Evolutionary conservation across 2,329 filamentous ascomycete genomes (phyloP), one percentile per base, ranked within the genome.

Genomic region (Diaporthe caulivora): DNA sequence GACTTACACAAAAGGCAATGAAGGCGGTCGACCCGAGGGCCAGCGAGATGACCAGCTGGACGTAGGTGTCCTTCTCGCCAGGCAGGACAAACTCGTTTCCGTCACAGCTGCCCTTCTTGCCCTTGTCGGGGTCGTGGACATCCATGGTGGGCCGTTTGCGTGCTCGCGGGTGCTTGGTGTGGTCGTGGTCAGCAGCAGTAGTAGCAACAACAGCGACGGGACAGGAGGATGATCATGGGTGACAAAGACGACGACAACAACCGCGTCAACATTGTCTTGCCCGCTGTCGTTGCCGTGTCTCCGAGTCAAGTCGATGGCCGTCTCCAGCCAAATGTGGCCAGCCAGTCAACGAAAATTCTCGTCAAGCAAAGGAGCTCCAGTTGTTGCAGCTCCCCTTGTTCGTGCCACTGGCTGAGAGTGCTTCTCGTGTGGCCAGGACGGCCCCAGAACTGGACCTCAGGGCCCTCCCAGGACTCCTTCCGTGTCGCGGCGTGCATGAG

Each of bases 31-130:
- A 76, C 42, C 94, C 95, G 47, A 97, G 86, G 7, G 88, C 84
- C 54, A 94, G 81, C 10, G 94, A 96, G 78, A 97, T 87, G 74
- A 91, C 88, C 68, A 95, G 88, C 84, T 97, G 94, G 71, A 92
- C 89, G 75, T 84, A 82, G 53, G 88, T 82, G 81, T 90, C 82
- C 77, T 85, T 89, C 71, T 74, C 79, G 51, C 81, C 82, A 1
- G 85, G 85, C 10, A 78, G 75, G 31, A 84, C 76, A 34, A 73
- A 80, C 26, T 79, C 75, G 44, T 79, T 75, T 44, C 79, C 60
- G 31, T 75, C 68, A 40, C 74, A 75, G 24, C 47, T 58, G 49
- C 68, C 54, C 53, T 73, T 73, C 44, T 71, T 75, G 17, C 67
- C 65, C 34, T 64, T 73, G 13, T 69, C 17, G 24, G 54, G 54